Evolutionary conservation across 2,329 filamentous ascomycete genomes (phyloP), one percentile per base, ranked within the genome.

Genomic region (Penicillium sp.): DNA sequence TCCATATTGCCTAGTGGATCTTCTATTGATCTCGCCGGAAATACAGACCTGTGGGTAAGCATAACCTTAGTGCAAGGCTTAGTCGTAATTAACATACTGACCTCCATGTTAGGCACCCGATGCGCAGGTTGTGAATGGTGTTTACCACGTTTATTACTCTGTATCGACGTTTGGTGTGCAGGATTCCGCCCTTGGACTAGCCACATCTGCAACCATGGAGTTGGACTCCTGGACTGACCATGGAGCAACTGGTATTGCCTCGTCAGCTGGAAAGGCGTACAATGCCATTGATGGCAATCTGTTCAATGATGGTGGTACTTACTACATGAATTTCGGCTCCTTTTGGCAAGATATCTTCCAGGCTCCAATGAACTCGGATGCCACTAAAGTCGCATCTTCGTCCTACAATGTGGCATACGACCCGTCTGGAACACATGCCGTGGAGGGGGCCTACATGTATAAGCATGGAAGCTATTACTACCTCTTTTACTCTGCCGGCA

Each of bases 331-430:
- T 58, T 90, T 89, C 60, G 87, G 87, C 25, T 87, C 84, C 13
- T 90, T 88, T 79, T 91, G 86, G 86, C 71, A 75, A 7, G 82
- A 86, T 66, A 79, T 90, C 57, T 87, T 84, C 74, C 83, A 85
- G 66, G 83, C 84, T 1, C 68, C 76, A 36, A 79, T 89, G 68
- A 67, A 68, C 23, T 63, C 66, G 3, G 63, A 62, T 1, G 74
- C 74, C 5, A 67, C 68, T 2, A 70, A 67, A 38, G 62, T 67
- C 3, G 64, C 69, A 0, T 66, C 68, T 1, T 65, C 71, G 11
- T 71, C 79, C 0, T 72, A 77, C 56, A 79, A 85, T 50, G 72
- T 88, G 50, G 79, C 81, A 2, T 87, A 80, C 70, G 77, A 86
- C 44, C 71, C 80, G 0, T 74, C 71, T 1, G 81, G 80, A 2